Conservation (phyloP, 139 green algal species). For the Chlorella sp. region DNA sequence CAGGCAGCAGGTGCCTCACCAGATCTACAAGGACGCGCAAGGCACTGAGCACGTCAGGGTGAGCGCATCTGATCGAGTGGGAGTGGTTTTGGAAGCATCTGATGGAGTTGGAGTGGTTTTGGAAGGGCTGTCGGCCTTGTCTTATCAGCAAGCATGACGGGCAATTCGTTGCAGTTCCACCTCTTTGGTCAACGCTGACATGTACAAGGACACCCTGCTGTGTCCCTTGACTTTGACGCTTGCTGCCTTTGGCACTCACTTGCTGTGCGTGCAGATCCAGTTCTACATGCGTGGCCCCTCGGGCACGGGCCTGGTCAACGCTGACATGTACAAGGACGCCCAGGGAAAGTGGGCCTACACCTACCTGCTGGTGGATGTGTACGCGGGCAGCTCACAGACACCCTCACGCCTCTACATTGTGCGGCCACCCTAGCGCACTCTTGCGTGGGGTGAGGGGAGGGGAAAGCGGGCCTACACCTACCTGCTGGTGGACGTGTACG, state of each 20-base stretch:
- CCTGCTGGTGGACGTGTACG: constrained; percentile 68
- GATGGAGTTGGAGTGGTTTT: no score
- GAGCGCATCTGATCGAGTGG: no score
- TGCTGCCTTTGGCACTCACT: no score
- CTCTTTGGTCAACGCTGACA: constrained; percentile 78
- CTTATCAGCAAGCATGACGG: no score
- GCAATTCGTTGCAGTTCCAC: no score
- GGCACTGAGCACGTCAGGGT: constrained; percentile 84
- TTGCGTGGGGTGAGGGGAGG: no score
- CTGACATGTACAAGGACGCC: constrained; percentile 79
- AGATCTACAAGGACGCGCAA: constrained; percentile 74
- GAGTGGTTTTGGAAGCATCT: no score
- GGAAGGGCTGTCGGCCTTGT: no score
- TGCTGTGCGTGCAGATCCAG: constrained; percentile 53
- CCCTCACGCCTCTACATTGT: background rate
- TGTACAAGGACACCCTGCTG: constrained; percentile 72
- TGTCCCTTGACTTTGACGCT: no score
- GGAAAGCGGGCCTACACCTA: constrained; percentile 75
- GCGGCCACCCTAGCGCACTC: background rate
- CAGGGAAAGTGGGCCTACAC: constrained; percentile 66
- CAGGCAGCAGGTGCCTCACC: constrained; percentile 73
- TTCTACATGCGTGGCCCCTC: constrained; percentile 70
- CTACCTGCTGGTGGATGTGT: constrained; percentile 76
- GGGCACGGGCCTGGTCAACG: constrained; percentile 61
- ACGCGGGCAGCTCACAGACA: constrained; percentile 5